Evolutionary conservation across 192 early-diverging fungal genomes (phyloP).

Genomic region (Coemansia asiatica): DNA sequence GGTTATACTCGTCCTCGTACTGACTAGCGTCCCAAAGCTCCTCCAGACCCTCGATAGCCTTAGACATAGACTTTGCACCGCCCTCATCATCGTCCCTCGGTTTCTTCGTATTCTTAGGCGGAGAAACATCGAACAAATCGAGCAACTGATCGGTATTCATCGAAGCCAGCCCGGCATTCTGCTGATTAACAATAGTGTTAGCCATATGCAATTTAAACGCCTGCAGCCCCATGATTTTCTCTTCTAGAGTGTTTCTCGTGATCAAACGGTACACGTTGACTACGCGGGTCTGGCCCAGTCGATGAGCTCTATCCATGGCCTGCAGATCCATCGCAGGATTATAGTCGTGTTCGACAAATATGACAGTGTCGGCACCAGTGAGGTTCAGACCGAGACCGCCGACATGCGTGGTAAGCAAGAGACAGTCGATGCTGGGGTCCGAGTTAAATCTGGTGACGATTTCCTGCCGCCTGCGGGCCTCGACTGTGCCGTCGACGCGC

Average conservation of each 20-base stretch:
- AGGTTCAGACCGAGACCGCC: constrained; percentile 96
- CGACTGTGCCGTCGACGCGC: constrained; percentile 91
- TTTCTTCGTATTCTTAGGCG: constrained; percentile 28
- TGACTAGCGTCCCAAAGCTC: constrained; percentile 89
- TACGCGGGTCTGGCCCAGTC: constrained; percentile 94
- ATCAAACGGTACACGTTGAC: constrained; percentile 99
- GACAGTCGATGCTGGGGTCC: constrained; percentile 92
- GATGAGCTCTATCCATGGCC: constrained; percentile 99
- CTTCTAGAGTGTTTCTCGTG: constrained; percentile 94
- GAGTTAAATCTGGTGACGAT: constrained; percentile 95
- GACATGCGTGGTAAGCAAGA: constrained; percentile 94
- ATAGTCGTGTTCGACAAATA: constrained; percentile 99
- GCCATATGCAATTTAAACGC: constrained; percentile 99
- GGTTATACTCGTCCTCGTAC: constrained; percentile 82
- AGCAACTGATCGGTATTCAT: constrained; percentile 97
- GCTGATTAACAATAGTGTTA: constrained; percentile 91
- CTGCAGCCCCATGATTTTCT: constrained; percentile 99
- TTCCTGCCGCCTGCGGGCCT: constrained; percentile 77
- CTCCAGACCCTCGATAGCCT: constrained; percentile 67
- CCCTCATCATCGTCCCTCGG: constrained; percentile 12
- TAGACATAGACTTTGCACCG: constrained; percentile 36
- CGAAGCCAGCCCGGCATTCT: constrained; percentile 88
- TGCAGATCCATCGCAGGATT: constrained; percentile 99
- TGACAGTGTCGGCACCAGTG: constrained; percentile 98
- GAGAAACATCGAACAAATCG: constrained; percentile 84